Evolutionary conservation across 2,329 filamentous ascomycete species (phyloP).

Genomic region (Pseudogymnoascus verrucosus): DNA sequence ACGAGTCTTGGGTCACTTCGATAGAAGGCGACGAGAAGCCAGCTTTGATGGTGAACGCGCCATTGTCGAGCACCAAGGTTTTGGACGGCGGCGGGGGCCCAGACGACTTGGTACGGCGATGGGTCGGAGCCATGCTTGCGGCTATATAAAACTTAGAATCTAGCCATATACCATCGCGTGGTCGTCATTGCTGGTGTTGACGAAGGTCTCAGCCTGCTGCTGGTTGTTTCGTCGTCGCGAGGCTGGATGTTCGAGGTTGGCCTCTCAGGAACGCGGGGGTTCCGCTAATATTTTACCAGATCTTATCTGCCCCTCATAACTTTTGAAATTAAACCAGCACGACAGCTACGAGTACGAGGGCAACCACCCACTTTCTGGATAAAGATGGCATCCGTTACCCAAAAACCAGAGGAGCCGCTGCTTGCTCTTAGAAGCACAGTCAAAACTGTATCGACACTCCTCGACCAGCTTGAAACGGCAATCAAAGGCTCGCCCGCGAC

Average conservation of each 20-base stretch:
- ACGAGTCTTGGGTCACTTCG: constrained; percentile 37
- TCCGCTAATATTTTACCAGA: constrained; percentile 8
- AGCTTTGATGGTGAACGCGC: constrained; percentile 84
- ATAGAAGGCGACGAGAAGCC: constrained; percentile 50
- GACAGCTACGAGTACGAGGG: constrained; percentile 2
- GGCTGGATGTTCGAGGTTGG: background rate
- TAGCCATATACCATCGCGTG: background rate
- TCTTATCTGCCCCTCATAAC: constrained; percentile 7
- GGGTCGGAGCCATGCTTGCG: constrained; percentile 20
- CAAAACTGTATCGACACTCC: constrained; percentile 17
- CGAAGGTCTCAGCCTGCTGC: background rate
- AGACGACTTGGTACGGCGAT: constrained; percentile 43
- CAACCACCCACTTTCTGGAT: background rate
- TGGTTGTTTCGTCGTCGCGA: background rate
- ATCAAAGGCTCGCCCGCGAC: constrained; percentile 12
- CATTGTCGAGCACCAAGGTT: constrained; percentile 89
- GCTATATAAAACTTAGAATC: background rate
- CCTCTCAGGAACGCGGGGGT: background rate
- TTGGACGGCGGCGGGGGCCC: constrained; percentile 46
- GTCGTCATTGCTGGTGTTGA: constrained; percentile 4
- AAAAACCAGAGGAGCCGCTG: constrained; percentile 1
- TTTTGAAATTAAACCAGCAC: constrained; percentile 1
- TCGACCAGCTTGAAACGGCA: constrained; percentile 21
- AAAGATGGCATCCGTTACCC: background rate
- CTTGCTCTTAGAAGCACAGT: constrained; percentile 16